Evolutionary conservation across 805 yeast genomes (phyloP).

Genomic region (Saccharomyces cerevisiae): DNA sequence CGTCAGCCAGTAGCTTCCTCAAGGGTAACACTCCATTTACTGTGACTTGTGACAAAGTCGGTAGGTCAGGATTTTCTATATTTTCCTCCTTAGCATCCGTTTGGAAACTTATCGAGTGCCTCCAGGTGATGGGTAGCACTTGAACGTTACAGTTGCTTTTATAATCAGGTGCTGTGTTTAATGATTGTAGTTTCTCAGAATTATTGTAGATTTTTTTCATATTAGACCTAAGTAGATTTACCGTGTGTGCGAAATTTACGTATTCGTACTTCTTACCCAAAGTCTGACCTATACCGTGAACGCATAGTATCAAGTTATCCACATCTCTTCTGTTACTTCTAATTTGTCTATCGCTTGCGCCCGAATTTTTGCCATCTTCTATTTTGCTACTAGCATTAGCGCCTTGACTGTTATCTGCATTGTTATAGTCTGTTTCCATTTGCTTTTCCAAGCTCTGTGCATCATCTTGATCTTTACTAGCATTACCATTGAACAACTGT

Average conservation of each 20-base stretch:
- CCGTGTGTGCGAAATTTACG: constrained; percentile 80
- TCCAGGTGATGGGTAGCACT: constrained; percentile 87
- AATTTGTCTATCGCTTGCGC: constrained; percentile 12
- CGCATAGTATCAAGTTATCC: constrained; percentile 63
- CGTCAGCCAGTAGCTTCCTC: constrained; percentile 76
- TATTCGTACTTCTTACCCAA: constrained; percentile 71
- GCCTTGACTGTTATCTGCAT: constrained; percentile 36
- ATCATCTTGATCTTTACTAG: constrained; percentile 9
- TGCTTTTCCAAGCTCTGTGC: constrained; percentile 35
- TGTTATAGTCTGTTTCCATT: constrained; percentile 44
- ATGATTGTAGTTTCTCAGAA: constrained; percentile 33
- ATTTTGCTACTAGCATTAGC: not conserved
- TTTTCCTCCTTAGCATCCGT: constrained; percentile 38
- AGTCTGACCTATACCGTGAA: constrained; percentile 93
- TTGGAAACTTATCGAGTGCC: constrained; percentile 64
- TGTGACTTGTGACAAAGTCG: constrained; percentile 63
- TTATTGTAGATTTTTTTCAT: constrained; percentile 44
- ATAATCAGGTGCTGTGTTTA: constrained; percentile 40
- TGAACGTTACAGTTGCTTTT: constrained; percentile 55
- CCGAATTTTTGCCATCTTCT: not conserved
- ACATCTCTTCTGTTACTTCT: constrained; percentile 37
- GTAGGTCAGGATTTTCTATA: constrained; percentile 37
- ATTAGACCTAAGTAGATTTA: constrained; percentile 54
- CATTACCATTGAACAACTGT: constrained; percentile 2
- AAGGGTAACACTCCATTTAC: constrained; percentile 70